Conservation (phyloP, 768 basidiomycete species). For the Amanita rubescens region DNA sequence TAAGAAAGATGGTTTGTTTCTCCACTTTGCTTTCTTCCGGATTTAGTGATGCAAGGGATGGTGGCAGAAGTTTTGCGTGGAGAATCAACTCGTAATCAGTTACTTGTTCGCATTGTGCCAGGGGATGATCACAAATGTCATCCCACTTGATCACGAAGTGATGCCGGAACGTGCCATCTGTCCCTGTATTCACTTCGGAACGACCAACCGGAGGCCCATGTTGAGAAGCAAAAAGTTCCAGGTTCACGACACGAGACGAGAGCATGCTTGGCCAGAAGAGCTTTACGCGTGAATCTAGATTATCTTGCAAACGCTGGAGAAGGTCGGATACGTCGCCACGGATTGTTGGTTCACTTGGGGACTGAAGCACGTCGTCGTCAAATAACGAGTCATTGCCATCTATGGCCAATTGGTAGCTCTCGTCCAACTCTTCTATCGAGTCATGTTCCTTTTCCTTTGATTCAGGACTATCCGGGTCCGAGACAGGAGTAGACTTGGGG, state of each 20-base stretch:
- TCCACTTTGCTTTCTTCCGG: slow-evolving; percentile 2
- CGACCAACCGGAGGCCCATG: slow-evolving; percentile 40
- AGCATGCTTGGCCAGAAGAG: slow-evolving; percentile 79
- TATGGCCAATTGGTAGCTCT: slow-evolving; percentile 30
- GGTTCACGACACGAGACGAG: slow-evolving; percentile 49
- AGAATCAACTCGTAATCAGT: slow-evolving; percentile 51
- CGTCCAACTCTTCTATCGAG: slow-evolving; percentile 49
- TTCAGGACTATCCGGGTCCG: neutral
- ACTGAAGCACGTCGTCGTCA: slow-evolving; percentile 1
- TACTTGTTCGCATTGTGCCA: slow-evolving; percentile 39
- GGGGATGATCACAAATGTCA: slow-evolving; percentile 53
- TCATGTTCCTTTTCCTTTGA: slow-evolving; percentile 52
- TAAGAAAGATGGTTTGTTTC: slow-evolving; percentile 36
- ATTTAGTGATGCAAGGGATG: slow-evolving; percentile 7
- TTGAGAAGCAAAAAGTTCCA: slow-evolving; percentile 50
- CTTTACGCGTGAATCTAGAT: slow-evolving; percentile 68
- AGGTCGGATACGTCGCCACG: slow-evolving; percentile 17
- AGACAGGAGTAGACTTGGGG: neutral
- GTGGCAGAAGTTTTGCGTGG: slow-evolving; percentile 42
- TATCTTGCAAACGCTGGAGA: slow-evolving; percentile 55
- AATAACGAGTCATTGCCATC: slow-evolving; percentile 5
- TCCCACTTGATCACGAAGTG: slow-evolving; percentile 65
- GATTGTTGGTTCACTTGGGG: slow-evolving; percentile 9
- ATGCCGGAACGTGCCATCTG: slow-evolving; percentile 69
- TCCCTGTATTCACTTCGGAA: slow-evolving; percentile 45